These are phyloP conservation scores for Rhododendron molle DNA, from an alignment of 148 eudicot genomes.

Conservation along the genomic window DNA sequence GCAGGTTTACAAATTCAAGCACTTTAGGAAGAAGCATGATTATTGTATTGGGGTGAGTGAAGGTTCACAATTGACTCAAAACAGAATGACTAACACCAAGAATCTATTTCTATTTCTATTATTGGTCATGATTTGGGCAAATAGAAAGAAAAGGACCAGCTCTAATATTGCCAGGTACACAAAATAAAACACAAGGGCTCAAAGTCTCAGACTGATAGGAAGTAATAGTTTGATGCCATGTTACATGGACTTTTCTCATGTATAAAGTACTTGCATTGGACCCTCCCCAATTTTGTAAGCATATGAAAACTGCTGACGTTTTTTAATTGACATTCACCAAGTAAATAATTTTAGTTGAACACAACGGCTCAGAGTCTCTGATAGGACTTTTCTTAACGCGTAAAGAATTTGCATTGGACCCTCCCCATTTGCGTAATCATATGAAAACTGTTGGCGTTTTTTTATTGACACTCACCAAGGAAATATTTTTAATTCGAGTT, in stretches of 20 bases:
- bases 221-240: not conserved
- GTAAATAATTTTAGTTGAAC: not conserved
- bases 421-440: not conserved
- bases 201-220: not conserved
- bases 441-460: not conserved
- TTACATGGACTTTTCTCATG: not conserved
- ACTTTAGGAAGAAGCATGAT: not conserved
- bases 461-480: not conserved
- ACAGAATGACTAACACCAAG: no score
- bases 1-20: slow-evolving; percentile 4
- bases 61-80: not conserved
- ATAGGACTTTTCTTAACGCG: not conserved
- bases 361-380: not conserved
- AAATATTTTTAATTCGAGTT: not conserved
- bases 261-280: not conserved
- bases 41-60: not conserved
- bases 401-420: not conserved
- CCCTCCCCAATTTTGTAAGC: not conserved
- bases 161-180: not conserved
- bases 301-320: not conserved
- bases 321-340: not conserved
- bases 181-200: not conserved
- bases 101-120: not conserved
- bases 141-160: not conserved
- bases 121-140: not conserved